Evolutionary conservation across 768 basidiomycete species (phyloP), one percentile per base, ranked within the genome.

Genomic region (Albatrellus ellisii): DNA sequence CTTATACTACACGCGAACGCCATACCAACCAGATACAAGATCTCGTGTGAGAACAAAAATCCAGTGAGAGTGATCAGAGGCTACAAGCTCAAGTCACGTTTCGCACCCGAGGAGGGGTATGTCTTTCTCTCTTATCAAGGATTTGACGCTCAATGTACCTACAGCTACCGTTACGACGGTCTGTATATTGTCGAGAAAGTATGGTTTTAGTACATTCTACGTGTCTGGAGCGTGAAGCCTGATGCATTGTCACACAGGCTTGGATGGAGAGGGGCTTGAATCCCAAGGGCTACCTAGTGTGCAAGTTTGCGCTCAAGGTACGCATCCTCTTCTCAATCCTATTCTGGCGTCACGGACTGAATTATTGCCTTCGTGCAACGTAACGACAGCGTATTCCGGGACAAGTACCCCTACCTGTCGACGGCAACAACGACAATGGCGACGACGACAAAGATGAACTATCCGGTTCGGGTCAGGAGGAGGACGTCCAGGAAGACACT

Each of bases 41-140:
- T 59, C 44, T 91, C 88, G 1, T 72, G 67, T n/a, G 75, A 91
- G 53, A 86, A 81, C 0, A 72, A 70, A 46, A 83, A 82, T 48
- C 89, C 89, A 12, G 69, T 95, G 24, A 72, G 91, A 14, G 90
- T 95, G 2, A 79, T 94, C 42, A 73, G 91, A 20, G 91, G 90
- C 1, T 92, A 61, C 69, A 89, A 90, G 57, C 59, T 78, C 22
- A 58, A 60, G 22, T 85, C 85, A 0, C 64, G 64, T 17, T 94
- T 77, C 49, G 88, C 84, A 6, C 90, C 90, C 4, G 66, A 60
- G 20, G 78, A 84, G 67, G 89, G 89, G 78, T 82, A 49, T 39
- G 59, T 46, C 12, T 12, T 38, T 7, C 38, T 10, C 46, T 26
- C 37, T n/a, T 29, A 36, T 22, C n/a, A 32, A 10, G 4, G 25